These are phyloP conservation scores for Bipolaris victoriae DNA, from an alignment of 2,329 filamentous ascomycete genomes.

Conservation along the genomic window DNA sequence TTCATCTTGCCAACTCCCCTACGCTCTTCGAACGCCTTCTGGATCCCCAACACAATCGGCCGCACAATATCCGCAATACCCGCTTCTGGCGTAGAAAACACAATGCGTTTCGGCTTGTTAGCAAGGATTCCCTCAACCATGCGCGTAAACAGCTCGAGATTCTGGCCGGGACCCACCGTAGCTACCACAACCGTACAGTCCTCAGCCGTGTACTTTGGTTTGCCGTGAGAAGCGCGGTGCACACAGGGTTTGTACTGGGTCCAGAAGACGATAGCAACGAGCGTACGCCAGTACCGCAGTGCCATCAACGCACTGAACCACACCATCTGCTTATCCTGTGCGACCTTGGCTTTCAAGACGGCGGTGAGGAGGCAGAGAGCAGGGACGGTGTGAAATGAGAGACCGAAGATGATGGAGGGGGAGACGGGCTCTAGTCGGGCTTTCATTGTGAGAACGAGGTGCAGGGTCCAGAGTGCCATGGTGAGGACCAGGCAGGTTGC, in stretches of 20 bases:
- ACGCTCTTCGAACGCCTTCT: neutral
- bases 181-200: slow-evolving; percentile 32
- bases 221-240: neutral
- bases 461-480: neutral
- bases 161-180: slow-evolving; percentile 23
- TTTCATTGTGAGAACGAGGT: neutral
- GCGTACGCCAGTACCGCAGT: slow-evolving; percentile 31
- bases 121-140: slow-evolving; percentile 21
- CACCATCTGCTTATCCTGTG: slow-evolving; percentile 9
- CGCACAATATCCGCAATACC: slow-evolving; percentile 7
- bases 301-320: slow-evolving; percentile 22
- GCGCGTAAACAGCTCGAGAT: slow-evolving; percentile 11
- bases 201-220: neutral
- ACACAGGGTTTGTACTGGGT: slow-evolving; percentile 20
- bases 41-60: neutral
- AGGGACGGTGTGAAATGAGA: slow-evolving; percentile 22
- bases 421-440: neutral
- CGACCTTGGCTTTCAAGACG: slow-evolving; percentile 1
- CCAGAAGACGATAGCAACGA: slow-evolving; percentile 26
- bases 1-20: neutral
- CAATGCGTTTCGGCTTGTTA: slow-evolving; percentile 21
- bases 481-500: neutral
- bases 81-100: slow-evolving; percentile 27
- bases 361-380: slow-evolving; percentile 11
- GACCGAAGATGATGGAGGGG: neutral